phyloP scores from a whole-genome alignment of 768 basidiomycete genomes.

The Rhizopogon sp. region DNA sequence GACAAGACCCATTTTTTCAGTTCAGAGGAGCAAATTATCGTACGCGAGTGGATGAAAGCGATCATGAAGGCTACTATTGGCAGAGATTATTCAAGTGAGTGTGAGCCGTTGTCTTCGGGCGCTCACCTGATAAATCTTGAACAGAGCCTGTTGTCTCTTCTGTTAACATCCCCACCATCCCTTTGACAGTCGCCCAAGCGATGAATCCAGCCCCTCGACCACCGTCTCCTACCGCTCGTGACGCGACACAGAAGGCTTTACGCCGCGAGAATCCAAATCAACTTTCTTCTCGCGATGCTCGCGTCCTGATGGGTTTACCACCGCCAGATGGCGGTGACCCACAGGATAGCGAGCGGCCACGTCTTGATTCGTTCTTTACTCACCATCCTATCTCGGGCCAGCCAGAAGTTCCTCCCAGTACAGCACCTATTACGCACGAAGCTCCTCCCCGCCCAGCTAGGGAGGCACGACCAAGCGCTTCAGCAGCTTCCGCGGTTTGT shows the following conservation, averaged over 20 bases:
- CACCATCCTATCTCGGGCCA: constrained; percentile 27
- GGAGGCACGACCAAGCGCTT: constrained; percentile 45
- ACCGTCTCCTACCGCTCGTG: constrained; percentile 84
- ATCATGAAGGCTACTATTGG: constrained; percentile 98
- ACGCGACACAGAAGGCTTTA: constrained; percentile 82
- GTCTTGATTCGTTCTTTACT: constrained; percentile 54
- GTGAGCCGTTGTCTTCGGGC: neutral
- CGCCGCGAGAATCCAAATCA: constrained; percentile 83
- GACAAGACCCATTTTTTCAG: constrained; percentile 91
- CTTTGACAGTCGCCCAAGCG: constrained; percentile 88
- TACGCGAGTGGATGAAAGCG: constrained; percentile 99
- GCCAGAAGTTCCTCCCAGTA: constrained; percentile 8
- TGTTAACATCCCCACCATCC: constrained; percentile 95
- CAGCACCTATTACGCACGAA: constrained; percentile 13
- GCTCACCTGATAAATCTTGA: neutral
- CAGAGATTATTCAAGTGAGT: constrained; percentile 85
- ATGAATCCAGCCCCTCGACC: constrained; percentile 96
- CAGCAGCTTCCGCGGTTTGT: constrained; percentile 19
- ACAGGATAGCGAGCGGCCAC: constrained; percentile 39
- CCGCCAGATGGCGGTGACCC: constrained; percentile 18
- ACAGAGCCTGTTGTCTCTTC: constrained; percentile 92
- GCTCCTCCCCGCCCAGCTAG: constrained; percentile 67
- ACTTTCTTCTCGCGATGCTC: constrained; percentile 74
- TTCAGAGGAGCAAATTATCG: constrained; percentile 75
- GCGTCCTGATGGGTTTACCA: constrained; percentile 64